A percentile compares a stretch with the other conserved stretches of the same genome.
Conservation (phyloP, 305 asterid species). For the Plantago coronopus region DNA sequence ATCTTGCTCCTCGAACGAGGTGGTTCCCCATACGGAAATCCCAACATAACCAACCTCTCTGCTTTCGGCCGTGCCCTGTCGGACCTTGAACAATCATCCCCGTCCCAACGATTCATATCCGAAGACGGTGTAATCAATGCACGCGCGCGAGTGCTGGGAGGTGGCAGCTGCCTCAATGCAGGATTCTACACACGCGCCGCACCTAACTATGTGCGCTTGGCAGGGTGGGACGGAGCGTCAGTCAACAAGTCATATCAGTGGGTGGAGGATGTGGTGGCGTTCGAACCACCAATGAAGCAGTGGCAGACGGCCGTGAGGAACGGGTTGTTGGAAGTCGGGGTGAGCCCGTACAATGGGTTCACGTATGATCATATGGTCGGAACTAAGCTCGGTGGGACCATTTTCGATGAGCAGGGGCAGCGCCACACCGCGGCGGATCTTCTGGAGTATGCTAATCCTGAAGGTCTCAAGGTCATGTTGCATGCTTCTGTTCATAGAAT, state of each 20-base stretch:
- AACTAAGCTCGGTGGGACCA: slow-evolving; percentile 84
- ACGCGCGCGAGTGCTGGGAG: slow-evolving; percentile 83
- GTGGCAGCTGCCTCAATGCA: slow-evolving; percentile 81
- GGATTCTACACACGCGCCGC: slow-evolving; percentile 82
- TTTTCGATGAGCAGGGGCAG: slow-evolving; percentile 57
- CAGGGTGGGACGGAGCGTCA: slow-evolving; percentile 55
- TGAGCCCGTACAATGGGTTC: slow-evolving; percentile 67
- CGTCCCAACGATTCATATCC: slow-evolving; percentile 83
- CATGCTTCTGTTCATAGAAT: slow-evolving; percentile 76
- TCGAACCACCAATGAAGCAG: slow-evolving; percentile 51
- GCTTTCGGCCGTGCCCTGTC: slow-evolving; percentile 60
- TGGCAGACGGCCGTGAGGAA: slow-evolving; percentile 87
- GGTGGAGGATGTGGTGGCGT: slow-evolving; percentile 84
- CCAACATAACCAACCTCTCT: slow-evolving; percentile 54
- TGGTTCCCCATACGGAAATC: slow-evolving; percentile 67
- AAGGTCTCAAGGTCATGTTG: slow-evolving; percentile 50
- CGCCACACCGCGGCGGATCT: slow-evolving; percentile 92
- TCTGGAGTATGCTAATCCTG: slow-evolving; percentile 61
- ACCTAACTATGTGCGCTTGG: slow-evolving; percentile 34
- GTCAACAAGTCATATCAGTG: slow-evolving; percentile 64
- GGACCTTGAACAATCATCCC: slow-evolving; percentile 66
- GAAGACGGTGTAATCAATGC: slow-evolving; percentile 87
- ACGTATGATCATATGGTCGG: slow-evolving; percentile 77
- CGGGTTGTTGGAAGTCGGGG: slow-evolving; percentile 65
- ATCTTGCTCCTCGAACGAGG: slow-evolving; percentile 93